phyloP scores from a whole-genome alignment of 2,329 filamentous ascomycete species.

The Epichloe sylvatica region DNA sequence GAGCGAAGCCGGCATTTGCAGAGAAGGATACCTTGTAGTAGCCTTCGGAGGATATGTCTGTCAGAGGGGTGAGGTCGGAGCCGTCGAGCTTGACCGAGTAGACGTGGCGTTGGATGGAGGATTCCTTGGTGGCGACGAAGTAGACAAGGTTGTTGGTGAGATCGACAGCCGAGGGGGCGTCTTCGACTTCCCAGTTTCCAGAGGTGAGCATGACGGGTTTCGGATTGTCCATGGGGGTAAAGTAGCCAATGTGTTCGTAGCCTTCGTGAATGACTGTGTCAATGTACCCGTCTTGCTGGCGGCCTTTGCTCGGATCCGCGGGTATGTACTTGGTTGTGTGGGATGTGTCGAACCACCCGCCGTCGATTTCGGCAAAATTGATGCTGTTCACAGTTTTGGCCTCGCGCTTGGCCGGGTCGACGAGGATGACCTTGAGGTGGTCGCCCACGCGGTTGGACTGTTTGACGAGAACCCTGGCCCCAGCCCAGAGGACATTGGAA shows the following conservation, averaged over 20 bases:
- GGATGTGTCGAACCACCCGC: constrained; percentile 93
- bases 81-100: constrained; percentile 83
- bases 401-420: constrained; percentile 60
- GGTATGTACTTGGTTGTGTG: constrained; percentile 78
- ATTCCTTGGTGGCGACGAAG: constrained; percentile 75
- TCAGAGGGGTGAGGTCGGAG: constrained; percentile 56
- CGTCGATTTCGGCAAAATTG: constrained; percentile 73
- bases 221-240: constrained; percentile 70
- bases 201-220: constrained; percentile 76
- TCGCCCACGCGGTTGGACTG: constrained; percentile 93
- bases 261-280: constrained; percentile 79
- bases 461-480: constrained; percentile 69
- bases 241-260: constrained; percentile 87
- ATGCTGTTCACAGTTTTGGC: constrained; percentile 68
- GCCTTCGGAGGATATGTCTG: constrained; percentile 56
- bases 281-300: constrained; percentile 76
- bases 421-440: constrained; percentile 70
- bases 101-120: constrained; percentile 77
- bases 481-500: constrained; percentile 86
- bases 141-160: constrained; percentile 78
- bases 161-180: constrained; percentile 73
- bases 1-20: constrained; percentile 60
- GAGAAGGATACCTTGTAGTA: constrained; percentile 83
- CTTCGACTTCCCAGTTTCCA: constrained; percentile 83
- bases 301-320: constrained; percentile 61